Evolutionary conservation across 1,284 basidiomycete genomes (phyloP), one percentile per base, ranked within the genome.

Genomic region (Volvariella volvacea): DNA sequence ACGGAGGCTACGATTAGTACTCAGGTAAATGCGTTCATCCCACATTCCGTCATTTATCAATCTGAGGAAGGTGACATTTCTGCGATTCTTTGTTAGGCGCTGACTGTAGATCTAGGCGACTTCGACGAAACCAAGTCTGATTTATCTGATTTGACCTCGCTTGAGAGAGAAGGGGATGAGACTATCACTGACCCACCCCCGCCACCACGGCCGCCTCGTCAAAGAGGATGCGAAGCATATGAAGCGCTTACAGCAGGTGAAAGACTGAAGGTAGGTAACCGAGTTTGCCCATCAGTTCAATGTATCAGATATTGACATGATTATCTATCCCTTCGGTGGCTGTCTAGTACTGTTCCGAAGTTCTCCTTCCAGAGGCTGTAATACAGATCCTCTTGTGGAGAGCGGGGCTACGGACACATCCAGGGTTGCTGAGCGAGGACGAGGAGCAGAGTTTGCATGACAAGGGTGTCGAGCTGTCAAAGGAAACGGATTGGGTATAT

Each of bases 351-450:
- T 85, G 81, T 56, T 62, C 74, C 21, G 78, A 82, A 49, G 71
- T 88, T 19, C 72, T 88, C 9, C 66, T 85, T 7, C 80, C 78
- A 2, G 83, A 86, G 59, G 71, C 79, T 1, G 66, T 84, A 31
- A 65, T 80, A 34, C 85, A 88, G 55, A 66, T 88, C 14, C 63
- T 85, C 4, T 61, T 87, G 12, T 87, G 84, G 82, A 74, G 82
- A 14, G 63, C 64, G 12, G 82, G 79, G 1, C 60, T 71, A 28
- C 80, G 85, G 16, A 68, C 55, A 1, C 68, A 69, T 0, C 39
- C 66, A 3, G 63, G 66, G 1, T 60, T 83, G 8, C 67, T 81
- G 14, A 58, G 73, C 1, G 55, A 60, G 0, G 64, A 65, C 19
- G 78, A 83, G 47, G 85, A 88, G 60, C 56, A 65, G 48, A 59